Conservation (phyloP, 139 green algal genomes). For the Tetraselmis striata region DNA sequence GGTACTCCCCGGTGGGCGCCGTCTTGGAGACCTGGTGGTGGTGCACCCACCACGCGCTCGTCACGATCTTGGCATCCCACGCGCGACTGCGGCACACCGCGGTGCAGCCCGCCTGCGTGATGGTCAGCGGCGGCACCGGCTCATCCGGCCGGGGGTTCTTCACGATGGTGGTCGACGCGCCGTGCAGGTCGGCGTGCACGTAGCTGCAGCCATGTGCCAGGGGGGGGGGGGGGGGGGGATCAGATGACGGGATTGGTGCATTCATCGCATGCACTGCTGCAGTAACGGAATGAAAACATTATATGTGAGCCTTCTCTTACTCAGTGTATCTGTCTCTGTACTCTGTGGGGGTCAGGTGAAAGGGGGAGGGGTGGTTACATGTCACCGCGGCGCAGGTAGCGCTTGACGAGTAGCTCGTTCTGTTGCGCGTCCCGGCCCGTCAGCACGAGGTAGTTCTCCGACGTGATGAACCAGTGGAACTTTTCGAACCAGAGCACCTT, state of each 20-base stretch:
- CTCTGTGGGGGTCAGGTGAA: too few relatives aligned
- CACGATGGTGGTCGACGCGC: conserved; percentile 81
- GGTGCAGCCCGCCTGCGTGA: conserved; percentile 69
- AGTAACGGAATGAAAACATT: too few relatives aligned
- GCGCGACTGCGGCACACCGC: conserved; percentile 80
- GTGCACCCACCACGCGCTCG: conserved; percentile 90
- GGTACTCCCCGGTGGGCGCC: conserved; percentile 87
- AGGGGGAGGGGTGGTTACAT: not conserved
- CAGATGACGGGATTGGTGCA: too few relatives aligned
- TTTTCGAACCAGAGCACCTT: conserved; percentile 95
- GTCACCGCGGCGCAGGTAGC: conserved; percentile 36
- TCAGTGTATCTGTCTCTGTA: too few relatives aligned
- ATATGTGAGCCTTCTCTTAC: too few relatives aligned
- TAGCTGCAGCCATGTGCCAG: conserved; percentile 79
- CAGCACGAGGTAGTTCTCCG: conserved; percentile 91
- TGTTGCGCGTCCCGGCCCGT: conserved; percentile 86
- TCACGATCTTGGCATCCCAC: conserved; percentile 90
- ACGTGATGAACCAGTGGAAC: conserved; percentile 89
- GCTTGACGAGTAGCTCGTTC: conserved; percentile 94
- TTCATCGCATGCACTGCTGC: too few relatives aligned
- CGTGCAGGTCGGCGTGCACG: conserved; percentile 92
- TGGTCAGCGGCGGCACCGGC: conserved; percentile 42
- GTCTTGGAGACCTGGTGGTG: conserved; percentile 90
- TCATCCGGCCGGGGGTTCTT: conserved; percentile 40
- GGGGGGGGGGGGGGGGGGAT: too few relatives aligned